phyloP scores from a whole-genome alignment of 129 eudicot genomes.

The Helianthus tuberosus region DNA sequence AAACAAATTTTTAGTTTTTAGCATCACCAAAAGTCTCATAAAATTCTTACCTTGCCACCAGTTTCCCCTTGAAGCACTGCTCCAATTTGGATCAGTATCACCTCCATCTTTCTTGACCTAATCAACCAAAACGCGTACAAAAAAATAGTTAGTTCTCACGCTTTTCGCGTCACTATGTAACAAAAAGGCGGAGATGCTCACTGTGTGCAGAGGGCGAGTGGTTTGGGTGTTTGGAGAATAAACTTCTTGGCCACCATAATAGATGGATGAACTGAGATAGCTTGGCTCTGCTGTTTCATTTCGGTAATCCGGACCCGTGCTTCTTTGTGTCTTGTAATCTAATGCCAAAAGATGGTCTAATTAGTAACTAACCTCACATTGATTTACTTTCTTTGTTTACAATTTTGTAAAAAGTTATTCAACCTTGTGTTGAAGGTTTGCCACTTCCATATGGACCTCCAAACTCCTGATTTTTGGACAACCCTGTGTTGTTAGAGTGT shows the following conservation, averaged over 20 bases:
- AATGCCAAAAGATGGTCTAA: slow-evolving; percentile 7
- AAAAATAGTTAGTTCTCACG: slow-evolving; percentile 10
- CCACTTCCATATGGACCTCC: slow-evolving; percentile 51
- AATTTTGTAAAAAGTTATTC: neutral
- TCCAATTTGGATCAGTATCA: slow-evolving; percentile 50
- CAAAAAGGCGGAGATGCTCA: slow-evolving; percentile 32
- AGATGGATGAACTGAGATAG: slow-evolving; percentile 71
- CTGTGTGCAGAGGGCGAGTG: slow-evolving; percentile 40
- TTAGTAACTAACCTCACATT: neutral
- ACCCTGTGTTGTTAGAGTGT: slow-evolving; percentile 30
- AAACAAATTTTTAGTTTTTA: slow-evolving; percentile 4
- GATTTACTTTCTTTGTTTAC: neutral
- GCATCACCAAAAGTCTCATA: neutral
- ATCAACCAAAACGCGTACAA: neutral
- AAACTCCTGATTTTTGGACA: slow-evolving; percentile 37
- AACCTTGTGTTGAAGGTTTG: slow-evolving; percentile 56
- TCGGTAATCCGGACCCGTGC: slow-evolving; percentile 39
- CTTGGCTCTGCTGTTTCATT: slow-evolving; percentile 59
- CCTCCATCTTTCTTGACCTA: slow-evolving; percentile 70
- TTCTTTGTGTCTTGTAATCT: slow-evolving; percentile 48
- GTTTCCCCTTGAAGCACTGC: slow-evolving; percentile 78
- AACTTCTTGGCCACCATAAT: slow-evolving; percentile 87
- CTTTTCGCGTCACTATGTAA: neutral
- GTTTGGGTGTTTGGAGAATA: slow-evolving; percentile 53
- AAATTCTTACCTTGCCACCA: slow-evolving; percentile 86